phyloP scores from a whole-genome alignment of 2,329 filamentous ascomycete genomes.

The Amauroascus niger region DNA sequence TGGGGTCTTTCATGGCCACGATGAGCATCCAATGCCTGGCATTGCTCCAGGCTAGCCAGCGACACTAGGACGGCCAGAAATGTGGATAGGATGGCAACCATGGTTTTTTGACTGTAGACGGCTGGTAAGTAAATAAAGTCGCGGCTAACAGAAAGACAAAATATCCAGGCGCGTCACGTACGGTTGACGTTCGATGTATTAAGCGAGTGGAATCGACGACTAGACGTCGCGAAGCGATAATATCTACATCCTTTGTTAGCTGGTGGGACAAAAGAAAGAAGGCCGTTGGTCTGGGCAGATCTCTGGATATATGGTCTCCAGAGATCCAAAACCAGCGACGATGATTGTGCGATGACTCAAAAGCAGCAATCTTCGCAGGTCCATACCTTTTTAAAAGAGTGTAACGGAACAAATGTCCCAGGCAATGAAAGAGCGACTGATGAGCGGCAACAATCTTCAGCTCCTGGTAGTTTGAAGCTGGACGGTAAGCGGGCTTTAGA shows the following conservation, averaged over 20 bases:
- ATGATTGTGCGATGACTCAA: neutral
- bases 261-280: neutral
- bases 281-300: neutral
- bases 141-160: neutral
- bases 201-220: slow-evolving; percentile 11
- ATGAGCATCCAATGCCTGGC: slow-evolving; percentile 24
- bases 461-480: neutral
- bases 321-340: neutral
- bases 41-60: slow-evolving; percentile 28
- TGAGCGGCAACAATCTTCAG: neutral
- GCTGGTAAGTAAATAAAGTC: neutral
- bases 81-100: slow-evolving; percentile 26
- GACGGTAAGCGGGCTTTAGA: slow-evolving; percentile 5
- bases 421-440: slow-evolving; percentile 7
- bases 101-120: slow-evolving; percentile 18
- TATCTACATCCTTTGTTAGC: slow-evolving; percentile 1
- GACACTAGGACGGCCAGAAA: slow-evolving; percentile 28
- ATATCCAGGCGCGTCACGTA: neutral
- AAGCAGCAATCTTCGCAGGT: neutral
- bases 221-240: slow-evolving; percentile 9
- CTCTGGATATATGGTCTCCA: neutral
- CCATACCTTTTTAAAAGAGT: slow-evolving; percentile 14
- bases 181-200: slow-evolving; percentile 2
- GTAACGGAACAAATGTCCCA: slow-evolving; percentile 16
- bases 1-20: slow-evolving; percentile 27